Percentiles rank a stretch among this genome's conserved stretches.
Conservation (phyloP, 768 basidiomycete species). For the Trametes maxima region DNA sequence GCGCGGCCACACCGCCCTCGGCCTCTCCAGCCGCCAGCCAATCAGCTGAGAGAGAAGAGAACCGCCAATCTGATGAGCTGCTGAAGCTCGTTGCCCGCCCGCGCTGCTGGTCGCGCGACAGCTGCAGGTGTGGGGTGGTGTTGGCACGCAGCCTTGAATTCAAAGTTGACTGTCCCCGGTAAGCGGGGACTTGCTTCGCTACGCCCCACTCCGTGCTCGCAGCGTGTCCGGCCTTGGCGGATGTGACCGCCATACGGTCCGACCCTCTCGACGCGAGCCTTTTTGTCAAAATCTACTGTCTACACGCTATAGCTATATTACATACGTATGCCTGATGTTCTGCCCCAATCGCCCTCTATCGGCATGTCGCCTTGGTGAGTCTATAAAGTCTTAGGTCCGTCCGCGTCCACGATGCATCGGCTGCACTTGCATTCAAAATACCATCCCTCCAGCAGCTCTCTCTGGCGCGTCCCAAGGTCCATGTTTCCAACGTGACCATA, state of each 20-base stretch:
- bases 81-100: too few species aligned
- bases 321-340: too few species aligned
- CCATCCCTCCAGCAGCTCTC: slow-evolving; percentile 51
- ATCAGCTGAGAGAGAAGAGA: neutral
- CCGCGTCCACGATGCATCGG: slow-evolving; percentile 40
- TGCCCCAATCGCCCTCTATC: neutral
- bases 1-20: too few species aligned
- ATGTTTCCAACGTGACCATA: slow-evolving; percentile 48
- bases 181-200: neutral
- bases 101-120: too few species aligned
- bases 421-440: slow-evolving; percentile 57
- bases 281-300: too few species aligned
- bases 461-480: slow-evolving; percentile 36
- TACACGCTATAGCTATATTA: too few species aligned
- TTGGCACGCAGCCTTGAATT: neutral
- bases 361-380: neutral
- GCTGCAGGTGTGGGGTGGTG: too few species aligned
- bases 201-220: neutral
- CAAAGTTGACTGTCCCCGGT: neutral
- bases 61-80: too few species aligned
- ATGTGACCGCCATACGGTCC: neutral
- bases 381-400: neutral
- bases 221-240: neutral
- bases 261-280: neutral
- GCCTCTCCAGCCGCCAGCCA: neutral